phyloP scores from a whole-genome alignment of 495 filamentous ascomycete genomes.

The Annulohypoxylon bovei region DNA sequence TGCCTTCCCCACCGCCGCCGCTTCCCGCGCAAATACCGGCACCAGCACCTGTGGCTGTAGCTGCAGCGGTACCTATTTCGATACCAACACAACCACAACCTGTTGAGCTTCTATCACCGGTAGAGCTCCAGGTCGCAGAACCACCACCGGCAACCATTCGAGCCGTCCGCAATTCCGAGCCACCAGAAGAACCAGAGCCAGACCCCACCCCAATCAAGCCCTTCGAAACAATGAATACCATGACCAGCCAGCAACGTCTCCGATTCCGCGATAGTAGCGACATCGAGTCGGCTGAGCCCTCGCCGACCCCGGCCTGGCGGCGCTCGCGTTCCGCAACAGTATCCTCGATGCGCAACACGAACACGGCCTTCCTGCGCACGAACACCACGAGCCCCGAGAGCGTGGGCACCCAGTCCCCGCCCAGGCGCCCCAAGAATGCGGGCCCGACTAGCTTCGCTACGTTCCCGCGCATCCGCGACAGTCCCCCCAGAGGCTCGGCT shows the following conservation, averaged over 20 bases:
- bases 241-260: constrained; percentile 35
- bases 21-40: constrained; percentile 1
- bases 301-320: constrained; percentile 24
- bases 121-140: neutral
- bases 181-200: neutral
- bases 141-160: constrained; percentile 20
- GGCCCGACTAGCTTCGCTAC: constrained; percentile 37
- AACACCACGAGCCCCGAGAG: neutral
- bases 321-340: neutral
- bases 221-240: constrained; percentile 20
- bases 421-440: constrained; percentile 38
- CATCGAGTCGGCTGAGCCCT: constrained; percentile 38
- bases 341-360: constrained; percentile 26
- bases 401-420: constrained; percentile 6
- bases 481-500: constrained; percentile 26
- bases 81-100: neutral
- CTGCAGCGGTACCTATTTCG: neutral
- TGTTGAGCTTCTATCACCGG: constrained; percentile 6
- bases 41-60: neutral
- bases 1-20: constrained; percentile 6
- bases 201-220: neutral
- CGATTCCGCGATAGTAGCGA: constrained; percentile 47
- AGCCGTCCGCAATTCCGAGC: neutral
- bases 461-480: constrained; percentile 36
- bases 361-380: constrained; percentile 31